Conservation (phyloP, 345 rosid species). For the Ceriops tagal region DNA sequence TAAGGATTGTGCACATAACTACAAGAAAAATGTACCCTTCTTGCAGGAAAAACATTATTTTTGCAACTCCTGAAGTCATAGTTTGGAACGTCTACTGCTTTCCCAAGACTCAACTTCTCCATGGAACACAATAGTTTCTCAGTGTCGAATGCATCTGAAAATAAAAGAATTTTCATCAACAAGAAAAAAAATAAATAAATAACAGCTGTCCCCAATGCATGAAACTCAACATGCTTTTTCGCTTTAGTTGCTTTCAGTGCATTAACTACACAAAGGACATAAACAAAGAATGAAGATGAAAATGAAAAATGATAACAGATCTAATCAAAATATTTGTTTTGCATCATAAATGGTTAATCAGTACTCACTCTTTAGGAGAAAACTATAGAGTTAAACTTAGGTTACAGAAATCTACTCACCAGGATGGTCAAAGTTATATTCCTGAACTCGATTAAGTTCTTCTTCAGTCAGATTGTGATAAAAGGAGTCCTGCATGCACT, state of each 20-base stretch:
- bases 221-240: neutral
- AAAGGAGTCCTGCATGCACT: conserved; percentile 88
- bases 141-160: conserved; percentile 90
- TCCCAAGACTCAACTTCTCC: conserved; percentile 82
- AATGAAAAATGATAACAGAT: too few species aligned
- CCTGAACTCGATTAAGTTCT: conserved; percentile 82
- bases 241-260: neutral
- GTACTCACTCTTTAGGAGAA: too few species aligned
- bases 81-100: conserved; percentile 91
- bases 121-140: conserved; percentile 63
- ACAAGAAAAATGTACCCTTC: conserved; percentile 27
- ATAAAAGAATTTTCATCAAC: conserved; percentile 16
- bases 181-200: neutral
- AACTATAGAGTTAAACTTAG: neutral
- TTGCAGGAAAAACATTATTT: conserved; percentile 27
- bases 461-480: conserved; percentile 86
- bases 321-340: too few species aligned
- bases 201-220: conserved; percentile 1
- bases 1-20: neutral
- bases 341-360: too few species aligned
- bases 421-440: conserved; percentile 99
- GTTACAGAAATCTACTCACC: conserved; percentile 55
- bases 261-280: neutral
- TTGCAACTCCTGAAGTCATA: conserved; percentile 86
- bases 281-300: neutral